Percentiles rank a stretch among this genome's conserved stretches.
Conservation (phyloP, 2,329 filamentous ascomycete species). For the Davidsoniella neocaledoniae region DNA sequence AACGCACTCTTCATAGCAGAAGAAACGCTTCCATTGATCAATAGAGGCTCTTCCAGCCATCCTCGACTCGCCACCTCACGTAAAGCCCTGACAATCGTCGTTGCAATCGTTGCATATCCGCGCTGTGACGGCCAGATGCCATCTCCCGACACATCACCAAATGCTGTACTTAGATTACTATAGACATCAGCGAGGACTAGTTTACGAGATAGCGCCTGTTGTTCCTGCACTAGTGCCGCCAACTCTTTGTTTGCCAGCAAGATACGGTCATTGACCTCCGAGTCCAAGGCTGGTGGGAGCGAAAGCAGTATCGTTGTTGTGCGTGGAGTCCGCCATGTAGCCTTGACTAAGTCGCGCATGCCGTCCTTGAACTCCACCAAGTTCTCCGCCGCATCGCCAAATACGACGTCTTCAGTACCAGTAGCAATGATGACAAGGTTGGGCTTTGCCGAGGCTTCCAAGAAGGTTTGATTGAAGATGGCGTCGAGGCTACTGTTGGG, state of each 20-base stretch:
- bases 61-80: constrained; percentile 15
- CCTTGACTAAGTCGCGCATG: constrained; percentile 18
- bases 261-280: neutral
- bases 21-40: neutral
- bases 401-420: constrained; percentile 22
- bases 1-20: too few relatives aligned
- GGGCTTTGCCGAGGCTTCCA: constrained; percentile 18
- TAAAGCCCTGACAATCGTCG: constrained; percentile 19
- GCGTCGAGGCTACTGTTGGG: constrained; percentile 20
- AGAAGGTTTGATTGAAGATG: constrained; percentile 19
- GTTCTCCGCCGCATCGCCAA: constrained; percentile 12
- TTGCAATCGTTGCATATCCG: constrained; percentile 23
- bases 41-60: constrained; percentile 8
- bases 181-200: constrained; percentile 22
- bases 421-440: constrained; percentile 24
- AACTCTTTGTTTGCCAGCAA: too few relatives aligned
- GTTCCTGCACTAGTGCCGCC: neutral
- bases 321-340: constrained; percentile 18
- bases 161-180: constrained; percentile 14
- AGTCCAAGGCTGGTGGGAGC: constrained; percentile 17
- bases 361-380: constrained; percentile 18
- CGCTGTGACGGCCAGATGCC: constrained; percentile 20
- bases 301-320: constrained; percentile 21
- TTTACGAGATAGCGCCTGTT: constrained; percentile 15
- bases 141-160: constrained; percentile 18